phyloP scores from a whole-genome alignment of 305 asterid species.

The Rubia peregrina region DNA sequence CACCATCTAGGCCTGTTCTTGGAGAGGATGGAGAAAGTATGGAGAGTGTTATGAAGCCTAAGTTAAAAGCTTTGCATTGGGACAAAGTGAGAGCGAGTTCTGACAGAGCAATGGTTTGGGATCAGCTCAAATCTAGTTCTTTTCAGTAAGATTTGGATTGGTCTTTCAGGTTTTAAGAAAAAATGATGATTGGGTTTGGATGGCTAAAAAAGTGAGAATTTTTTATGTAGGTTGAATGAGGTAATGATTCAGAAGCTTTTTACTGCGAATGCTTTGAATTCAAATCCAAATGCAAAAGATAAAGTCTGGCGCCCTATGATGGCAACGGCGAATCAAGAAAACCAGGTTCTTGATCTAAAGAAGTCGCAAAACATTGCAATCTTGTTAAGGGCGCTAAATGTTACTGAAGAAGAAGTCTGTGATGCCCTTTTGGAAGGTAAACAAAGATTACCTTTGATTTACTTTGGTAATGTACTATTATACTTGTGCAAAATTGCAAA shows the following conservation, averaged over 20 bases:
- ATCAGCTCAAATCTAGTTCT: constrained; percentile 67
- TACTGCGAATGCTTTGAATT: constrained; percentile 39
- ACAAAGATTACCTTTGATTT: neutral
- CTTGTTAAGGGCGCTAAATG: constrained; percentile 63
- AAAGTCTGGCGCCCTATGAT: constrained; percentile 27
- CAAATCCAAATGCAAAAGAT: constrained; percentile 34
- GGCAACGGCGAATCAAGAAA: constrained; percentile 36
- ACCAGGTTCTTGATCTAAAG: constrained; percentile 59
- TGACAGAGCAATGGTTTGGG: constrained; percentile 78
- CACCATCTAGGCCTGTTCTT: constrained; percentile 37
- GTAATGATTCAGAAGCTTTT: constrained; percentile 74
- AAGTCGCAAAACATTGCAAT: constrained; percentile 77
- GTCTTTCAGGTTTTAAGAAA: neutral
- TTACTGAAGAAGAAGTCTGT: constrained; percentile 74
- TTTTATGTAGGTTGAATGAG: constrained; percentile 57
- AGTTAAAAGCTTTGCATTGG: constrained; percentile 85
- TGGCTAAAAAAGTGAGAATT: neutral
- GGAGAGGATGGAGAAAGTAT: constrained; percentile 29
- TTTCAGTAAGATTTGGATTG: constrained; percentile 47
- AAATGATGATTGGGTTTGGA: neutral
- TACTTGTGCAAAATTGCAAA: neutral
- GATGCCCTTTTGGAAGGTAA: constrained; percentile 82
- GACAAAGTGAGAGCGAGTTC: constrained; percentile 78
- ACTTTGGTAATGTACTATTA: neutral
- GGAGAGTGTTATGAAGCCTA: constrained; percentile 45